Conservation (phyloP, 139 green algal species). For the Choricystis sp. region DNA sequence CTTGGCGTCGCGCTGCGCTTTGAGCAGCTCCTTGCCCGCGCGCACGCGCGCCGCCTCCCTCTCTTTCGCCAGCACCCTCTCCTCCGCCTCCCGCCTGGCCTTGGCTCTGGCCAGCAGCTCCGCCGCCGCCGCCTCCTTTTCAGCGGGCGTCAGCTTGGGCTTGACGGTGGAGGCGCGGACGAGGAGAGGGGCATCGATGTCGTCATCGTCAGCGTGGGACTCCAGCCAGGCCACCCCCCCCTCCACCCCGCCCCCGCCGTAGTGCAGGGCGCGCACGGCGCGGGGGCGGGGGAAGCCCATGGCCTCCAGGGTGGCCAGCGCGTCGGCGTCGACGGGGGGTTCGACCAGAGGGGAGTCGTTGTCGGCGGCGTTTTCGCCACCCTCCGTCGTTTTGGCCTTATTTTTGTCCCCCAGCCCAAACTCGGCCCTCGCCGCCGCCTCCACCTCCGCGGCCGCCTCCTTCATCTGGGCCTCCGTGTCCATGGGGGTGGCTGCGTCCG, state of each 20-base stretch:
- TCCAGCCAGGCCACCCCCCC: slow-evolving; percentile 54
- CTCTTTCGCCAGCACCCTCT: background rate
- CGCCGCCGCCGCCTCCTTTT: slow-evolving; percentile 5
- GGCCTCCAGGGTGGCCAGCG: slow-evolving; percentile 25
- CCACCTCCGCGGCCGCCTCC: slow-evolving; percentile 19
- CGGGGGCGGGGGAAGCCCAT: slow-evolving; percentile 36
- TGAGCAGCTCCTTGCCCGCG: slow-evolving; percentile 41
- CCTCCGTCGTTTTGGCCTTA: slow-evolving; percentile 8
- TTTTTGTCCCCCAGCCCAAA: slow-evolving; percentile 9
- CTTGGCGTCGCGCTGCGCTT: slow-evolving; percentile 55
- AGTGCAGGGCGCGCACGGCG: slow-evolving; percentile 44
- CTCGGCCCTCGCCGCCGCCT: slow-evolving; percentile 10
- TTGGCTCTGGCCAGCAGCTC: background rate
- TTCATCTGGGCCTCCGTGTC: slow-evolving; percentile 63
- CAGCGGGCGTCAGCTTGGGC: background rate
- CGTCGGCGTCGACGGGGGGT: slow-evolving; percentile 33
- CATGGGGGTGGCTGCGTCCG: slow-evolving; percentile 21
- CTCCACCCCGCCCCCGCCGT: slow-evolving; percentile 38
- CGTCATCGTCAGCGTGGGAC: slow-evolving; percentile 57
- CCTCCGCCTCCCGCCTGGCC: background rate
- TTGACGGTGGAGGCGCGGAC: slow-evolving; percentile 25
- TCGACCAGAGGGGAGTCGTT: slow-evolving; percentile 26
- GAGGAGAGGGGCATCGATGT: slow-evolving; percentile 57
- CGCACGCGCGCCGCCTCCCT: background rate
- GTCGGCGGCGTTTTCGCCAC: slow-evolving; percentile 2